Base-by-base conservation (phyloP, 306 rosid species). In the Corylus heterophylla region DNA sequence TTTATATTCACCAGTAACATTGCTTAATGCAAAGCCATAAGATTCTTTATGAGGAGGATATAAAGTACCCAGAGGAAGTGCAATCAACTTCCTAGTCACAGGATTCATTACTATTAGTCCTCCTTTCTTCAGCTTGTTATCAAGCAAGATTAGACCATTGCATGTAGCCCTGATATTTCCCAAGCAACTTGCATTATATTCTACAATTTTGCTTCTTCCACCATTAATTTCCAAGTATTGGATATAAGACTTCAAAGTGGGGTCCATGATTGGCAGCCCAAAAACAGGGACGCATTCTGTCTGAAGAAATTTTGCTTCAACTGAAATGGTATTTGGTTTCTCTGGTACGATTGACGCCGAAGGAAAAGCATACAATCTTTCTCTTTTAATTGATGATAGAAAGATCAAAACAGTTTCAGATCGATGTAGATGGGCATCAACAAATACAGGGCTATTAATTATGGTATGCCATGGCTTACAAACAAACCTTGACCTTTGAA, bases 111-210 rank as follows among this genome's bases (percentile, higher is more conserved):
- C 77, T 35, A 84, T 74, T 4, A 88, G 80, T 72, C 86, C 85
- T 69, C 83, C 88, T 45, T 68, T 85, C 80, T 88, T 86, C 76
- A 76, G 25, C 54, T 58, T 74, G 78, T 84, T 81, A 62, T 86
- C 88, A 5, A 88, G 83, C 81, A 88, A 77, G 45, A 88, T 79
- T 74, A 88, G 81, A 68, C 92, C 92, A 55, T 82, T 82, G 85
- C 86, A 86, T 52, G 88, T 62, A 45, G 88, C 86, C 79, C 86
- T 78, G 66, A 88, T 77, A 12, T 68, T 69, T 25, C 88, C 89
- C 48, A 52, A 54, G 66, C 88, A 86, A 51, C 75, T 79, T 35
- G 86, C 39, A 31, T 73, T 82, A 78, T 83, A 88, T 62, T 79
- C 89, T 71, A 71, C 72, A 29, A 81, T 64, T 49, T 59, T 69